These are phyloP conservation scores for Aspergillus cavernicola DNA, from an alignment of 495 filamentous ascomycete genomes.

Conservation along the genomic window DNA sequence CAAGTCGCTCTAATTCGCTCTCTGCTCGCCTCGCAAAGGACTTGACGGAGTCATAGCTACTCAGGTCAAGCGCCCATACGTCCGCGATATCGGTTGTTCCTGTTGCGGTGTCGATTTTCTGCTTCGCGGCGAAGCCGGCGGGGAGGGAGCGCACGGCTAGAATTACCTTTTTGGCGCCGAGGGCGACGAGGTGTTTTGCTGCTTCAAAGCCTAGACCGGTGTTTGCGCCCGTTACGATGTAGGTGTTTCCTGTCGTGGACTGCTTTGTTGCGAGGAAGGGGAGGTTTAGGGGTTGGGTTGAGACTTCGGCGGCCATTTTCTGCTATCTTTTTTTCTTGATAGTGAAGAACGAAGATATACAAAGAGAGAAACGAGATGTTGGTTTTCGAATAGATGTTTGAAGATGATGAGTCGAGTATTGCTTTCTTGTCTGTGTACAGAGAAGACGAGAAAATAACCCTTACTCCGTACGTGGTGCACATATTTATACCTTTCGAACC, in stretches of 20 bases:
- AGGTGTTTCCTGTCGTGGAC: neutral
- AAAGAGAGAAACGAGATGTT: too few species aligned
- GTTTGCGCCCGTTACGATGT: constrained; percentile 12
- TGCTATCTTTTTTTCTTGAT: neutral
- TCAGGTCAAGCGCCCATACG: neutral
- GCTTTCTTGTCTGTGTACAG: too few species aligned
- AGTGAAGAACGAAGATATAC: too few species aligned
- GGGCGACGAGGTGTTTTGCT: constrained; percentile 7
- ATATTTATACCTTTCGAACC: too few species aligned
- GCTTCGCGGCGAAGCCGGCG: neutral
- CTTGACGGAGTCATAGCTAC: constrained; percentile 4
- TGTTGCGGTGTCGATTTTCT: constrained; percentile 3
- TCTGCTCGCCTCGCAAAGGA: constrained; percentile 1
- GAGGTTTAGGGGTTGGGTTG: constrained; percentile 1
- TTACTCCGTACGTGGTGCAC: too few species aligned
- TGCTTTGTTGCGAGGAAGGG: neutral
- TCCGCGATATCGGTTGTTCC: neutral
- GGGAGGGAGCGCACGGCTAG: constrained; percentile 1
- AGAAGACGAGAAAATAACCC: too few species aligned
- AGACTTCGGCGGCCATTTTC: neutral
- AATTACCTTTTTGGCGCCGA: constrained; percentile 13
- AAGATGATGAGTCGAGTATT: too few species aligned
- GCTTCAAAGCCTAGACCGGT: constrained; percentile 10
- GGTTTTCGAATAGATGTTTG: too few species aligned
- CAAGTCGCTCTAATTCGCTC: neutral